Evolutionary conservation across 495 filamentous ascomycete species (phyloP).

Genomic region (Tuber microsphaerosporum): DNA sequence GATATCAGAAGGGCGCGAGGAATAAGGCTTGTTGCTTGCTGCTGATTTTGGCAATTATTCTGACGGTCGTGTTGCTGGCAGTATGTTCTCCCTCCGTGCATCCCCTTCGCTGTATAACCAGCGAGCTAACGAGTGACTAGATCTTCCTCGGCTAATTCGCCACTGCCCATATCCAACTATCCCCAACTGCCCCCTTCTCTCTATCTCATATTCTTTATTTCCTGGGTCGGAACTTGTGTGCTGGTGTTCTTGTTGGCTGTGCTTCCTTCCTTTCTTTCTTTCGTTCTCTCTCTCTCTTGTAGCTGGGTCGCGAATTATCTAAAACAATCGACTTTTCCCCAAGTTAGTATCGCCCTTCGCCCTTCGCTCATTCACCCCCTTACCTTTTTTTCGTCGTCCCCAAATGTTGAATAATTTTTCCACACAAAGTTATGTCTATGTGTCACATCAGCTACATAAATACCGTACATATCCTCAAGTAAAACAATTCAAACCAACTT

Average conservation of each 20-base stretch:
- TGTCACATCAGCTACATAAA: neutral
- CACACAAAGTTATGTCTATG: neutral
- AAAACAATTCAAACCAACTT: neutral
- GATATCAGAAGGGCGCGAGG: constrained; percentile 88
- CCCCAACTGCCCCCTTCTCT: neutral
- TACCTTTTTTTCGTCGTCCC: neutral
- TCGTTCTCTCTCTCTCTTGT: neutral
- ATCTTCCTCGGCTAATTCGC: constrained; percentile 28
- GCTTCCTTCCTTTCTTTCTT: neutral
- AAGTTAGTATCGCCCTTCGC: neutral
- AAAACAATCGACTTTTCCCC: neutral
- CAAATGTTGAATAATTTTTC: neutral
- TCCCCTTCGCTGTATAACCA: neutral
- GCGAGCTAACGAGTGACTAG: constrained; percentile 18
- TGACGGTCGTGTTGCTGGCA: constrained; percentile 81
- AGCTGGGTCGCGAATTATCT: neutral
- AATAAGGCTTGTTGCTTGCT: constrained; percentile 88
- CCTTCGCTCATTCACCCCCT: neutral
- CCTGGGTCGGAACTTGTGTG: neutral
- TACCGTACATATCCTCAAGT: neutral
- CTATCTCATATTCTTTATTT: neutral
- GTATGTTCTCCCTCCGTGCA: constrained; percentile 51
- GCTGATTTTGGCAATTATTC: constrained; percentile 79
- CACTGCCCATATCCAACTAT: neutral
- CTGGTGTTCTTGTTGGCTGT: neutral